Percentiles rank a stretch among this genome's conserved stretches.
Conservation (phyloP, 2,329 filamentous ascomycete species). For the Chrysosporium keratinophilum region DNA sequence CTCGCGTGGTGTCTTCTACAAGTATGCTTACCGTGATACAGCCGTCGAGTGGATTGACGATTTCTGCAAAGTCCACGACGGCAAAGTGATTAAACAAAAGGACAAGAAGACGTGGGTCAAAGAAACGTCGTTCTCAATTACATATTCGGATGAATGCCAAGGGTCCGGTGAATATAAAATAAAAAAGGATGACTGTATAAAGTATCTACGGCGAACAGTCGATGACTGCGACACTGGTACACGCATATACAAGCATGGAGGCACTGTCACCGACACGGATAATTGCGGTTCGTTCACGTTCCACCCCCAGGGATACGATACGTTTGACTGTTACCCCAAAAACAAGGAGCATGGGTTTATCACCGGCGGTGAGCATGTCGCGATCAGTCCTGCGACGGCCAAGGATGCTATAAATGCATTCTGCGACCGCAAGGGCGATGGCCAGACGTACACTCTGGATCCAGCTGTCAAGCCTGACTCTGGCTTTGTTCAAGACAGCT, state of each 20-base stretch:
- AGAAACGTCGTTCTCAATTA: constrained; percentile 7
- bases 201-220: constrained; percentile 8
- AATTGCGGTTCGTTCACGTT: constrained; percentile 11
- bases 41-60: constrained; percentile 4
- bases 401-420: constrained; percentile 14
- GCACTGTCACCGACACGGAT: constrained; percentile 8
- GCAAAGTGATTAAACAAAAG: constrained; percentile 5
- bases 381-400: constrained; percentile 9
- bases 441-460: constrained; percentile 9
- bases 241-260: constrained; percentile 11
- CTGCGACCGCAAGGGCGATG: constrained; percentile 10
- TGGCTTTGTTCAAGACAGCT: constrained; percentile 10
- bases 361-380: background rate
- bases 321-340: constrained; percentile 8
- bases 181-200: background rate
- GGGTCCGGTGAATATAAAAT: constrained; percentile 11
- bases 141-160: constrained; percentile 4
- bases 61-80: constrained; percentile 11
- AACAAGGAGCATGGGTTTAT: constrained; percentile 10
- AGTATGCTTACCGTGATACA: constrained; percentile 7
- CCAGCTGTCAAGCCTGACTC: background rate
- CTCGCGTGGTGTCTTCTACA: background rate
- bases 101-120: constrained; percentile 10
- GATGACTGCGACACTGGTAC: constrained; percentile 11
- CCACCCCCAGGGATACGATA: constrained; percentile 7